Conservation (phyloP, 2,329 filamentous ascomycete genomes). For the Epichloe gansuensis region DNA sequence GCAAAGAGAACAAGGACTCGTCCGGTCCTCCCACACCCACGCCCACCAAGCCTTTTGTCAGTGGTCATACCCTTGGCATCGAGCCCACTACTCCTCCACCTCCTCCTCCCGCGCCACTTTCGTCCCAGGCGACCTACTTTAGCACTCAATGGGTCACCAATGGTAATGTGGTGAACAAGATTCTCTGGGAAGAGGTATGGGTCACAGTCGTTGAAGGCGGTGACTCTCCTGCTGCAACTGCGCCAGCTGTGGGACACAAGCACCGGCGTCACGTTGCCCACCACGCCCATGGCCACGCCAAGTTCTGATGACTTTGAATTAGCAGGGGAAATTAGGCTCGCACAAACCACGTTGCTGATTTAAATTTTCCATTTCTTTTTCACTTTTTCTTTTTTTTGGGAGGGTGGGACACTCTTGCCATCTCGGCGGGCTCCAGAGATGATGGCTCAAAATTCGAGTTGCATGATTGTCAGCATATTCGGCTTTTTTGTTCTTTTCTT, state of each 20-base stretch:
- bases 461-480: constrained; percentile 24
- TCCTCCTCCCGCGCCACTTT: constrained; percentile 6
- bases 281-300: constrained; percentile 26
- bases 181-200: constrained; percentile 43
- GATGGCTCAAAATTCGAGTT: constrained; percentile 13
- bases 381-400: constrained; percentile 6
- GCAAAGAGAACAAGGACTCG: neutral
- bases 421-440: constrained; percentile 26
- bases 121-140: constrained; percentile 21
- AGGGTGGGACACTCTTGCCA: constrained; percentile 9
- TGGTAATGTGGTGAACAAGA: constrained; percentile 38
- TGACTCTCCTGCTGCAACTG: constrained; percentile 26
- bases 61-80: neutral
- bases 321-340: constrained; percentile 4
- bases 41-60: neutral
- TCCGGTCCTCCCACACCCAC: neutral
- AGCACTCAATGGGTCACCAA: constrained; percentile 42
- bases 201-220: constrained; percentile 38
- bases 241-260: constrained; percentile 8
- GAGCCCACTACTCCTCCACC: constrained; percentile 8
- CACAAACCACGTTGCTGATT: constrained; percentile 11
- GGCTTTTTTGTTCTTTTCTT: constrained; percentile 11
- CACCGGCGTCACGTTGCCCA: constrained; percentile 20
- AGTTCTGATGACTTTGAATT: constrained; percentile 12
- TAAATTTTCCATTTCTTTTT: constrained; percentile 2